Base-by-base conservation (phyloP, 768 basidiomycete genomes). In the Phylloporus rhodoxanthus region DNA sequence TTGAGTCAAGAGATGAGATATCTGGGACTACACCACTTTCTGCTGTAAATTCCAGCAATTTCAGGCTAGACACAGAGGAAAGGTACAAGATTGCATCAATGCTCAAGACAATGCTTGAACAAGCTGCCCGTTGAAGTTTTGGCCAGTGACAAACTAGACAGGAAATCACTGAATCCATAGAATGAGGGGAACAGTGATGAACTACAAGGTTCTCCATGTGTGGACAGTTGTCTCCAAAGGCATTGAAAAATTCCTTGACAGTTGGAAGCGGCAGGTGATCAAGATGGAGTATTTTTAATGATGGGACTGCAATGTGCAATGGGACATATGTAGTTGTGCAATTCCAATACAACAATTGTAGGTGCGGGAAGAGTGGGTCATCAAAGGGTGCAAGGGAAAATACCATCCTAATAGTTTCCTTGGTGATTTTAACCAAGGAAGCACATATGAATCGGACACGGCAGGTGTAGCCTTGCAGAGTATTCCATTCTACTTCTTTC, bases 341-440 rank as follows among this genome's bases (percentile, higher is more conserved):
- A 23, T 17, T 5, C 40, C 25, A 42, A 17, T 9, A 1, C 9
- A 42, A 19, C 28, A 26, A 42, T 17, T 7, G 40, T 42, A 42
- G 14, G 7, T 17, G 11, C 19, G 40, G 40, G 8, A 42, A 42
- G n/a, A 26, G 40, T 17, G 40, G 25, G 9, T n/a, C 25, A 17
- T 10, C 25, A 4, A 11, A 17, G 15, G 40, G n/a, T n/a, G 25
- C 15, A 2, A 14, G 6, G 7, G 14, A 23, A 26, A 42, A 17
- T 17, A 42, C 1, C n/a, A 2, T 2, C 25, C 14, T 10, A 3
- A 28, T 9, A 5, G 40, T 15, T 9, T 19, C 8, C 4, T 28
- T 26, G 17, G 4, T 2, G 15, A 28, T 0, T 3, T 4, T 3
- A 1, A 3, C 3, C 2, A 4, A 7, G n/a, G 1, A 2, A 8